Percentiles rank a stretch among this genome's conserved stretches.
Conservation (phyloP, 2,329 filamentous ascomycete genomes). For the Ophiostoma sp. region DNA sequence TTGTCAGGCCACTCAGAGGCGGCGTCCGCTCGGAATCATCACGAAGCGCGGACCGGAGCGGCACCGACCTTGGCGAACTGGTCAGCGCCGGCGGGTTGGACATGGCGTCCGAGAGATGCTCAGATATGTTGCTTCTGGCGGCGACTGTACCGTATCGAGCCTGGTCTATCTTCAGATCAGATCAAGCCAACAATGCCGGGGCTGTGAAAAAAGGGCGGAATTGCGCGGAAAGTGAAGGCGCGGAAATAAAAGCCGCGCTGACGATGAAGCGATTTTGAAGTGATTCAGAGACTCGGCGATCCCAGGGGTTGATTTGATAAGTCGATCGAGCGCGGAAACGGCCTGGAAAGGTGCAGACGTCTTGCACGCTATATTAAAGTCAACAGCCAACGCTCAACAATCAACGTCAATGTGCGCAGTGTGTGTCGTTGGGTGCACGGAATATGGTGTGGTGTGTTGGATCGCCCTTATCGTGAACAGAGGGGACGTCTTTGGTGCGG, state of each 20-base stretch:
- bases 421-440: not conserved
- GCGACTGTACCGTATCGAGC: not conserved
- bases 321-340: not conserved
- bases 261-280: not conserved
- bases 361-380: not conserved
- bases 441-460: not conserved
- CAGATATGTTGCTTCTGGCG: not conserved
- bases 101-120: conserved; percentile 21
- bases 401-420: not conserved
- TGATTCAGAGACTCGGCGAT: not conserved
- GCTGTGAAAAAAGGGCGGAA: not conserved
- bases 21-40: conserved; percentile 31
- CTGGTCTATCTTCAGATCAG: not conserved
- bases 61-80: conserved; percentile 31
- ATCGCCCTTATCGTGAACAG: not conserved
- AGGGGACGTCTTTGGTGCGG: not conserved
- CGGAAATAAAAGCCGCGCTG: conserved; percentile 9
- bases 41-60: conserved; percentile 45
- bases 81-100: conserved; percentile 18
- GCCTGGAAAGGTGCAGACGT: not conserved
- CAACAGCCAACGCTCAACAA: not conserved
- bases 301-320: not conserved
- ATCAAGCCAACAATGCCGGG: not conserved
- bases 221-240: not conserved
- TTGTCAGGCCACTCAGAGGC: conserved; percentile 24